A percentile compares a stretch with the other conserved stretches of the same genome.
These are phyloP conservation scores for Solanum pinnatisectum DNA, from an alignment of 257 asterid genomes.

Conservation along the genomic window DNA sequence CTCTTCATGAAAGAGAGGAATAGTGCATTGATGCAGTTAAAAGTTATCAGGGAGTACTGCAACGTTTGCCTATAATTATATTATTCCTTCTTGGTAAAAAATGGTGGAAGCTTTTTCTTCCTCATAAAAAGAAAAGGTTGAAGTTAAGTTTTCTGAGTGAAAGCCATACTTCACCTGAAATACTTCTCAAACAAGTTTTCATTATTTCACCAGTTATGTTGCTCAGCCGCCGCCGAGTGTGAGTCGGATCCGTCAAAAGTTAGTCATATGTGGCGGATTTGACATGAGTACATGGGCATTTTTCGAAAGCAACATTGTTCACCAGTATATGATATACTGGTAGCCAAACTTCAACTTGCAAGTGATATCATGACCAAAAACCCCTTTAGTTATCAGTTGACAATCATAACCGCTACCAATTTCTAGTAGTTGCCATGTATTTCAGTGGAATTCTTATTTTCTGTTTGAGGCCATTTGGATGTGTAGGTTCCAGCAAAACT, in stretches of 20 bases:
- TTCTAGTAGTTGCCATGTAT: background rate
- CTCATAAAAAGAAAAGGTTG: background rate
- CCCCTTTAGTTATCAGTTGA: background rate
- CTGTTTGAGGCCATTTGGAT: background rate
- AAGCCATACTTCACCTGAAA: background rate
- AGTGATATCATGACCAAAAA: background rate
- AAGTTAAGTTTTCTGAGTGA: background rate
- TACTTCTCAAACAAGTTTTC: background rate
- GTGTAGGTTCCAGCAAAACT: background rate
- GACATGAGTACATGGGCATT: background rate
- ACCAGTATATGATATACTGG: background rate
- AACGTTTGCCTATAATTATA: background rate
- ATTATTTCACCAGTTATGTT: background rate
- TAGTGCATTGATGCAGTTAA: background rate
- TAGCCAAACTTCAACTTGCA: background rate
- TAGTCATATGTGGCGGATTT: background rate
- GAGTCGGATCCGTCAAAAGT: background rate
- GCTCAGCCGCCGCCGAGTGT: background rate
- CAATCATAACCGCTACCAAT: background rate
- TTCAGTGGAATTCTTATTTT: background rate
- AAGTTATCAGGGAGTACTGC: background rate
- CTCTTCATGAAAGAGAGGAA: background rate
- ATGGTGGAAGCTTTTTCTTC: background rate
- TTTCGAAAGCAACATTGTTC: background rate
- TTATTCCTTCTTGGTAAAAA: background rate